Base-by-base conservation (phyloP, 805 yeast genomes). In the Zygosaccharomyces rouxii region DNA sequence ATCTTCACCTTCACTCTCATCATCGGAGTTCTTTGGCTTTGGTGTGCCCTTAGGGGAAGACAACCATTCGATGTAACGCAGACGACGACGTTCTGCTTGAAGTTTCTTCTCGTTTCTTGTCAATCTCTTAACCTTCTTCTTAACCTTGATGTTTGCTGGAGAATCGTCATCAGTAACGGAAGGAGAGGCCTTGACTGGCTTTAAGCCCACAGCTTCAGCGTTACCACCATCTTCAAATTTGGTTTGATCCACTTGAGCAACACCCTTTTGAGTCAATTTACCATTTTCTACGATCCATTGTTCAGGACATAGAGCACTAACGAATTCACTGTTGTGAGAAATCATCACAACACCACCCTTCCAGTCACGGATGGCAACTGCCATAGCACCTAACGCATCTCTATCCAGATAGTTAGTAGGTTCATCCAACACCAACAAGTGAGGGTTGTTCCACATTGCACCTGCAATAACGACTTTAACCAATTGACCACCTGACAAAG, bases 361-460 rank as follows among this genome's bases (percentile, higher is more conserved):
- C 98, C 98, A 92, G 68, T 92, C 97, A 71, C 97, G 84, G 65
- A 92, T 94, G 44, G 99, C 99, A 60, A 92, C 82, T 25, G 99
- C 98, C 58, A 92, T 78, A 42, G 97, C 99, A 70, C 98, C 99
- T 54, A 92, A 77, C 22, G 98, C 90, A 69, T 92, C 99, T 77
- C 99, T 85, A 71, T 92, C 99, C 72, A 92, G 77, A 76, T 94
- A 92, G 74, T 92, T 92, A 63, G 98, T 92, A 68, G 99, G 99
- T 79, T 92, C 99, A 71, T 92, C 99, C 53, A 92, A 78, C 38
- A 92, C 99, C 55, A 92, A 79, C 70, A 92, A 79, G 70, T 92
- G 99, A 16, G 99, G 99, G 67, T 92, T 94, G 73, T 94, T 92
- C 99, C 99, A 92, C 94, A 92, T 92, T 55, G 98, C 97, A 72